Percentiles rank a stretch among this genome's conserved stretches.
Evolutionary conservation across 352 stramenopile genomes (phyloP).

Genomic region (Phytophthora aleatoria): DNA sequence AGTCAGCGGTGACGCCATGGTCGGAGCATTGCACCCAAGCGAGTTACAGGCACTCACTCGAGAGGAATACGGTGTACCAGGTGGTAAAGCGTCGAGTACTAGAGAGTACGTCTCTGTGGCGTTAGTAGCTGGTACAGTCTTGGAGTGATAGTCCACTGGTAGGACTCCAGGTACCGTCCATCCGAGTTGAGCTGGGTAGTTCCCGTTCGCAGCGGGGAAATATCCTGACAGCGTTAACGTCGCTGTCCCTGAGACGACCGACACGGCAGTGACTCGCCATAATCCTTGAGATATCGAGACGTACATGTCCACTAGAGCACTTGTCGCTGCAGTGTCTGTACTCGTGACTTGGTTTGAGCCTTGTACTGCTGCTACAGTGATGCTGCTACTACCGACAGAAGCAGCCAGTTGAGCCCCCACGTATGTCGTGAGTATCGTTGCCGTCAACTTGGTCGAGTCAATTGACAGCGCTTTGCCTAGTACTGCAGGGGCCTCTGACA

Average conservation of each 20-base stretch:
- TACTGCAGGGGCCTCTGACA: constrained; percentile 53
- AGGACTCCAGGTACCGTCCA: constrained; percentile 70
- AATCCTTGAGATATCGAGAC: constrained; percentile 50
- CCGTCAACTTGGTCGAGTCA: constrained; percentile 38
- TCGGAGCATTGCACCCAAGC: constrained; percentile 88
- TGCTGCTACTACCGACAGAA: constrained; percentile 45
- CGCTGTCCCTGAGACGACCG: constrained; percentile 25
- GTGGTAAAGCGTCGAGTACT: constrained; percentile 46
- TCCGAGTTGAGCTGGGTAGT: constrained; percentile 51
- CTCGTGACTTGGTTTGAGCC: constrained; percentile 42
- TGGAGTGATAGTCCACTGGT: constrained; percentile 59
- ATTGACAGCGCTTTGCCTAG: constrained; percentile 52
- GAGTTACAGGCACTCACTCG: constrained; percentile 91
- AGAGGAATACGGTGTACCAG: constrained; percentile 85
- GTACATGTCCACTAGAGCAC: constrained; percentile 58
- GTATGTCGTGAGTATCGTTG: constrained; percentile 32
- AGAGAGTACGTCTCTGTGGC: constrained; percentile 23
- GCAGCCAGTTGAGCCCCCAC: constrained; percentile 49
- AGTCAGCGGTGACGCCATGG: constrained; percentile 70
- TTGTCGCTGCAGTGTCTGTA: constrained; percentile 37
- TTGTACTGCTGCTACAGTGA: constrained; percentile 41
- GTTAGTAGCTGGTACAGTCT: constrained; percentile 26
- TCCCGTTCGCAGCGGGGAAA: constrained; percentile 44
- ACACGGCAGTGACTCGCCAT: constrained; percentile 52
- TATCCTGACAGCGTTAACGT: constrained; percentile 56